Evolutionary conservation across 768 basidiomycete genomes (phyloP).

Genomic region (Tylopilus plumbeoviolaceoides): DNA sequence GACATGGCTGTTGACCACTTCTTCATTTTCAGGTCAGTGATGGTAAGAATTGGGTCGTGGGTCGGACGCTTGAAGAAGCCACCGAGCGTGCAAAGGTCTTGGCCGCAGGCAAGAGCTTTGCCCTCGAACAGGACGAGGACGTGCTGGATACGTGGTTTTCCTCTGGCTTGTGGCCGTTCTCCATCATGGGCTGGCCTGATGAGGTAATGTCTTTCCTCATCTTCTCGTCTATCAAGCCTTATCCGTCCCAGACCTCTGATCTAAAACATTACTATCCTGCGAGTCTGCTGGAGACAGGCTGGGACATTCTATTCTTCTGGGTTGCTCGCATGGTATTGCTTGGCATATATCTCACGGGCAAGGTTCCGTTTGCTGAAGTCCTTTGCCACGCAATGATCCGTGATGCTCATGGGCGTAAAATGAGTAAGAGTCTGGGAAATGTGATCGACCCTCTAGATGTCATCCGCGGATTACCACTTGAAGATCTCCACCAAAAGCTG

Average conservation of each 20-base stretch:
- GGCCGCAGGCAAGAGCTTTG: slow-evolving; percentile 64
- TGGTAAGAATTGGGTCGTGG: slow-evolving; percentile 88
- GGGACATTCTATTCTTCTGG: slow-evolving; percentile 99
- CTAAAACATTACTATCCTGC: slow-evolving; percentile 81
- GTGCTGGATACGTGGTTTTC: slow-evolving; percentile 99
- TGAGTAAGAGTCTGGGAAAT: slow-evolving; percentile 97
- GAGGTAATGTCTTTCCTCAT: slow-evolving; percentile 44
- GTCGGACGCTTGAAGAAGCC: slow-evolving; percentile 73
- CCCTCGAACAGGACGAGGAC: slow-evolving; percentile 89
- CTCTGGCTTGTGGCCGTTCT: slow-evolving; percentile 95
- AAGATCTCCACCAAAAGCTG: slow-evolving; percentile 80
- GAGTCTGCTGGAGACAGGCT: slow-evolving; percentile 92
- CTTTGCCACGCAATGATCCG: slow-evolving; percentile 98
- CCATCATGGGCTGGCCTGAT: slow-evolving; percentile 97
- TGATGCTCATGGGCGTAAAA: slow-evolving; percentile 97
- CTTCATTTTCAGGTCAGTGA: slow-evolving; percentile 47
- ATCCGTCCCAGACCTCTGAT: slow-evolving; percentile 62
- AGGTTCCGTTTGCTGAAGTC: slow-evolving; percentile 94
- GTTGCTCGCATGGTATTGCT: slow-evolving; percentile 97
- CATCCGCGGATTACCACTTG: slow-evolving; percentile 77
- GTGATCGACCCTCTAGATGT: slow-evolving; percentile 97
- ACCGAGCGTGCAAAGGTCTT: slow-evolving; percentile 66
- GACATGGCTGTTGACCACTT: background rate
- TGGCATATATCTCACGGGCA: slow-evolving; percentile 81
- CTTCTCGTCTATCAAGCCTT: background rate